A percentile compares a stretch with the other conserved stretches of the same genome.
Evolutionary conservation across 768 basidiomycete species (phyloP).

Genomic region (Lentinula aciculospora): DNA sequence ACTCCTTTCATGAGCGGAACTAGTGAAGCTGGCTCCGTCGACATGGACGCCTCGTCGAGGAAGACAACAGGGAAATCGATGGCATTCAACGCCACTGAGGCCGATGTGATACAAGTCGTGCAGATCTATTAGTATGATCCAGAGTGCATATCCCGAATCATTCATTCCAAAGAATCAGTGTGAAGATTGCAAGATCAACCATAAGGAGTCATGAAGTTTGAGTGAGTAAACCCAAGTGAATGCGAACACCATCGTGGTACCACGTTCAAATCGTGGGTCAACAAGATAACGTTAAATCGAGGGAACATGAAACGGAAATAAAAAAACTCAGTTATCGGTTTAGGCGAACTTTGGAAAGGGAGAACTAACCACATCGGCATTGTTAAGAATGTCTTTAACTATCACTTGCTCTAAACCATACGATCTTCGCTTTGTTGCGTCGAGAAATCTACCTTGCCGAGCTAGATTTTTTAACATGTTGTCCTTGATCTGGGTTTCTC

Average conservation of each 20-base stretch:
- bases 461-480: slow-evolving; percentile 28
- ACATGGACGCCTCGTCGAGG: slow-evolving; percentile 94
- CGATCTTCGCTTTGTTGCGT: slow-evolving; percentile 31
- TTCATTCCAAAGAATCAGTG: slow-evolving; percentile 3
- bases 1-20: slow-evolving; percentile 95
- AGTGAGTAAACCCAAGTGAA: not conserved
- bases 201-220: not conserved
- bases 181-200: not conserved
- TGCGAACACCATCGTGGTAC: too few relatives aligned
- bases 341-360: not conserved
- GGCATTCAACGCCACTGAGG: slow-evolving; percentile 55
- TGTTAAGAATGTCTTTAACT: slow-evolving; percentile 53
- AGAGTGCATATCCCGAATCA: not conserved
- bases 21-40: slow-evolving; percentile 87
- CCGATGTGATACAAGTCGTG: slow-evolving; percentile 83
- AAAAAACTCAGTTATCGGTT: not conserved
- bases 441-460: slow-evolving; percentile 20
- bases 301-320: not conserved
- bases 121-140: slow-evolving; percentile 53
- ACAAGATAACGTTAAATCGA: not conserved
- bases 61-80: slow-evolving; percentile 92
- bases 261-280: not conserved
- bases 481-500: slow-evolving; percentile 15
- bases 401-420: slow-evolving; percentile 59
- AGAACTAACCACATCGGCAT: slow-evolving; percentile 64